These are phyloP conservation scores for Eucalyptus melliodora DNA, from an alignment of 345 rosid species.

Conservation along the genomic window DNA sequence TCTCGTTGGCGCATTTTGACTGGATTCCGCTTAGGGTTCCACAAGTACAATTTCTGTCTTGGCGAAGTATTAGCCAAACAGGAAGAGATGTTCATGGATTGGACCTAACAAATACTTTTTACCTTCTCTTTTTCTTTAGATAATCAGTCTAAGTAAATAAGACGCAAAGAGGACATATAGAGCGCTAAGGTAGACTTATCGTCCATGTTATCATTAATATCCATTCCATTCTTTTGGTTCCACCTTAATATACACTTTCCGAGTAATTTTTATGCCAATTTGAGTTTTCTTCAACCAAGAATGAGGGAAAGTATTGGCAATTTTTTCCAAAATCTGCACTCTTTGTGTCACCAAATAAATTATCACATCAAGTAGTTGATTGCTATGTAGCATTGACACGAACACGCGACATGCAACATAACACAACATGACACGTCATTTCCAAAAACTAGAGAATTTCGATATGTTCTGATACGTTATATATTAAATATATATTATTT, in stretches of 20 bases:
- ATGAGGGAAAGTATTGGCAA: neutral
- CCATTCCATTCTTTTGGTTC: neutral
- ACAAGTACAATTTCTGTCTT: neutral
- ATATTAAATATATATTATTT: no score
- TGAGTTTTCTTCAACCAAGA: neutral
- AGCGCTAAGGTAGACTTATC: neutral
- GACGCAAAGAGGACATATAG: neutral
- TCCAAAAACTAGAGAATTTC: no score
- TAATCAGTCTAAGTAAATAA: neutral
- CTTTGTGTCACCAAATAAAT: neutral
- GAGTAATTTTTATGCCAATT: neutral
- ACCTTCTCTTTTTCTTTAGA: neutral
- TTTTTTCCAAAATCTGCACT: neutral
- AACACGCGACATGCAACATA: fast-evolving
- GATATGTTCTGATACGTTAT: no score
- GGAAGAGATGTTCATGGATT: neutral
- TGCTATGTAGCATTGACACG: no score
- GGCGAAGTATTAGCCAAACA: neutral
- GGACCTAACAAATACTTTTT: neutral
- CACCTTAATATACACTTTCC: neutral
- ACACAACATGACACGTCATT: no score
- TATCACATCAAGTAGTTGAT: neutral
- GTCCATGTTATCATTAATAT: neutral
- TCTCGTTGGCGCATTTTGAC: neutral
- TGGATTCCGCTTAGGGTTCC: neutral